Conservation (phyloP, 2,329 filamentous ascomycete species). For the Trichoderma simmonsii region DNA sequence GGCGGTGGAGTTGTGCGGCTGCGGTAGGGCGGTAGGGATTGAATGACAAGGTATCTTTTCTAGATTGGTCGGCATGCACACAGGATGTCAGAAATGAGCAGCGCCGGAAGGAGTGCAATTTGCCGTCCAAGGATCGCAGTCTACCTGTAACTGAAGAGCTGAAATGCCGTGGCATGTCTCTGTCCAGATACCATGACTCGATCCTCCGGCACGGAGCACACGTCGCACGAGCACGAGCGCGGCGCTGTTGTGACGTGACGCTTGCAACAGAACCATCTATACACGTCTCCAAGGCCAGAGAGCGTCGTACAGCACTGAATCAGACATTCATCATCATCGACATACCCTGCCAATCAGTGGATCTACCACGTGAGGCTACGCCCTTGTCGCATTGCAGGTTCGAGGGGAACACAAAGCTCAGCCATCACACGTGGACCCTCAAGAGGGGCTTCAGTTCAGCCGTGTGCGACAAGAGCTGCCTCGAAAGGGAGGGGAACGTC, state of each 20-base stretch:
- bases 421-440: constrained; percentile 23
- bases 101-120: not conserved
- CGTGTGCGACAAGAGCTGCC: constrained; percentile 7
- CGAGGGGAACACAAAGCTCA: constrained; percentile 19
- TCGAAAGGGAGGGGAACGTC: constrained; percentile 5
- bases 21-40: constrained; percentile 1
- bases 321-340: constrained; percentile 7
- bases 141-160: not conserved
- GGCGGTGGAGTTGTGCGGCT: constrained; percentile 12
- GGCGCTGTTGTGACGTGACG: not conserved
- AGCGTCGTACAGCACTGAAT: constrained; percentile 2
- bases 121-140: not conserved
- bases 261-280: not conserved
- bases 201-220: not conserved
- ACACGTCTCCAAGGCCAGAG: not conserved
- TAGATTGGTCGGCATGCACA: constrained; percentile 4
- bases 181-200: not conserved
- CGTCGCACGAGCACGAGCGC: not conserved
- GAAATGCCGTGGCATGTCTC: constrained; percentile 1
- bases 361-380: constrained; percentile 25
- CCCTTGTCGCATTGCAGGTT: constrained; percentile 18
- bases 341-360: constrained; percentile 23
- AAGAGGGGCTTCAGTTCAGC: constrained; percentile 12
- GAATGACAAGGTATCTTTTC: not conserved
- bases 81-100: constrained; percentile 6